Base-by-base conservation (phyloP, 2,329 filamentous ascomycete species). In the Fusarium albidum region DNA sequence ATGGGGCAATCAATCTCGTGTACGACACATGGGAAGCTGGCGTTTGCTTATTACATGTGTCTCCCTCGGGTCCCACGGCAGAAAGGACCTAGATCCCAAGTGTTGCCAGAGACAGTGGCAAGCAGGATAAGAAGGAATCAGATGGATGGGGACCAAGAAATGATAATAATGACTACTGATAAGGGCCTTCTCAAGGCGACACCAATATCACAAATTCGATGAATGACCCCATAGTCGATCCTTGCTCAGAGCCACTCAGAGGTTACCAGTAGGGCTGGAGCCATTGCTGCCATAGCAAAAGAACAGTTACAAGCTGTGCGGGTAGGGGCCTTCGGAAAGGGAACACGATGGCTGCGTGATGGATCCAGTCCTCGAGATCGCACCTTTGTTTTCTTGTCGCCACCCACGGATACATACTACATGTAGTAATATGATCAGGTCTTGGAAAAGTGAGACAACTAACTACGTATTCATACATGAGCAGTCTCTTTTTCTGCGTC, bases 371-470 rank as follows among this genome's bases (percentile, higher is more conserved):
- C 48, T 59, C 39, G 52, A 54, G 38, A 27, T 35, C 25, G 43
- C 33, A 17, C 41, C 32, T 35, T 33, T 43, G 15, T 12, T 46
- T 38, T 39, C 45, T 48, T 46, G 14, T 60, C 47, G 49, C 53
- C 44, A 59, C 55, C 49, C 17, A 21, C 34, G 37, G 28, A n/a
- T 31, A 31, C n/a, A n/a, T n/a, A 10, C 42, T 15, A 28, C 14
- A n/a, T n/a, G n/a, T n/a, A 46, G 44, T 32, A 43, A 46, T 45
- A 31, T 25, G n/a, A n/a, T 18, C 25, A 37, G 37, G 31, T 29
- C 27, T 25, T 39, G 9, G 17, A 41, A 10, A 17, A 41, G 49
- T 63, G 53, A 66, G 63, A 66, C 56, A 65, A 27, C n/a, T n/a
- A 21, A 21, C 21, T 21, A 21, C 21, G 21, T 21, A 21, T 21